A percentile compares a stretch with the other conserved stretches of the same genome.
Evolutionary conservation across 2,329 filamentous ascomycete genomes (phyloP).

Genomic region (Paraphaeosphaeria sporulosa): DNA sequence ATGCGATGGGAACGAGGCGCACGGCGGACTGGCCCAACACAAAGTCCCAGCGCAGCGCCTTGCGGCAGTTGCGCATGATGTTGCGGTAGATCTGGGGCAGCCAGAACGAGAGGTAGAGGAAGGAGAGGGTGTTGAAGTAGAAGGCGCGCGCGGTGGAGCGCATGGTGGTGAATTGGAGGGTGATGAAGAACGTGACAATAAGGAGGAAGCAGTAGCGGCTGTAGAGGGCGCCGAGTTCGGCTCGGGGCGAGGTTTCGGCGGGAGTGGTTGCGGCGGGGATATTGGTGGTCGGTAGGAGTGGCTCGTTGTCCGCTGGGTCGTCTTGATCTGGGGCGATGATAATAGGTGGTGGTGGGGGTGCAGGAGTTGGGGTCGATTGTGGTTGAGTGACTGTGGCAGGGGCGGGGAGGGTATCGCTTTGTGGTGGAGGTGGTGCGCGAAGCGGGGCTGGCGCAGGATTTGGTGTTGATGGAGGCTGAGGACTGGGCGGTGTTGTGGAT

Average conservation of each 20-base stretch:
- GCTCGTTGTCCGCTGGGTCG: slow-evolving; percentile 48
- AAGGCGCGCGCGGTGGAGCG: slow-evolving; percentile 60
- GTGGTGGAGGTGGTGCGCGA: slow-evolving; percentile 26
- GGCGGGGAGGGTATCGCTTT: slow-evolving; percentile 54
- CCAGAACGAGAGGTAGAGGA: slow-evolving; percentile 90
- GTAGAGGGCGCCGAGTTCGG: slow-evolving; percentile 66
- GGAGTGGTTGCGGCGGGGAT: slow-evolving; percentile 29
- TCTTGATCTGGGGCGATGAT: slow-evolving; percentile 69
- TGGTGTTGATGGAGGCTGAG: slow-evolving; percentile 27
- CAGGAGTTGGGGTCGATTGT: slow-evolving; percentile 40
- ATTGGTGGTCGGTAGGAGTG: slow-evolving; percentile 29
- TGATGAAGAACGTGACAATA: slow-evolving; percentile 64
- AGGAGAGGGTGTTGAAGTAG: slow-evolving; percentile 69
- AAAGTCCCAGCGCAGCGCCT: slow-evolving; percentile 90
- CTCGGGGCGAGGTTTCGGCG: slow-evolving; percentile 39
- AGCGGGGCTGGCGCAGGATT: slow-evolving; percentile 16
- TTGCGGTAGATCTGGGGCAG: slow-evolving; percentile 91
- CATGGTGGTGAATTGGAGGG: slow-evolving; percentile 66
- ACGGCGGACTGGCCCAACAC: slow-evolving; percentile 82
- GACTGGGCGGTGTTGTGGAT: slow-evolving; percentile 28
- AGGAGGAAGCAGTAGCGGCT: slow-evolving; percentile 68
- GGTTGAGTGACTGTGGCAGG: slow-evolving; percentile 59
- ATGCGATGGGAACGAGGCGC: slow-evolving; percentile 80
- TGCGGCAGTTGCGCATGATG: slow-evolving; percentile 86
- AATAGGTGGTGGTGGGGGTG: slow-evolving; percentile 64